These are phyloP conservation scores for Penicillium sp. DNA, from an alignment of 2,329 filamentous ascomycete genomes.

Conservation along the genomic window DNA sequence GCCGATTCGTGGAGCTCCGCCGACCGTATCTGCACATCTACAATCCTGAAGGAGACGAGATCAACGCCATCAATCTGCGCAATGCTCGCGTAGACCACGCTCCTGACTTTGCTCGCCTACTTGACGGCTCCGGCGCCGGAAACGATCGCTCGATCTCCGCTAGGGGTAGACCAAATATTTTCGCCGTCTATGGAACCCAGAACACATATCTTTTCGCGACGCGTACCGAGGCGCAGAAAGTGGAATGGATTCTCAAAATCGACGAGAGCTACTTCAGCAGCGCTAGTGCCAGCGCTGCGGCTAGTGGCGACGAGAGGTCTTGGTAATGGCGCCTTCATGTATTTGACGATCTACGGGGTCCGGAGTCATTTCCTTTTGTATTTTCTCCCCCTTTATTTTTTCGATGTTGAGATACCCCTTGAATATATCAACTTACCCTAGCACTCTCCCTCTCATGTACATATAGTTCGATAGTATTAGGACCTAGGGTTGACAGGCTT, in stretches of 20 bases:
- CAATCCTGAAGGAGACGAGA: slow-evolving; percentile 81
- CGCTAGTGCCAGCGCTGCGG: slow-evolving; percentile 25
- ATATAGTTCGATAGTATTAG: slow-evolving; percentile 32
- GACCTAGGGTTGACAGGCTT: slow-evolving; percentile 25
- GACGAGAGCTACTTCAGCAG: slow-evolving; percentile 71
- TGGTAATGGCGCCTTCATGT: slow-evolving; percentile 14
- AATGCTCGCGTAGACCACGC: slow-evolving; percentile 91
- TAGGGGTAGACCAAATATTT: slow-evolving; percentile 66
- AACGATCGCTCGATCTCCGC: slow-evolving; percentile 35
- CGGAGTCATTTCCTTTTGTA: slow-evolving; percentile 19
- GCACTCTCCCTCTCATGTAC: slow-evolving; percentile 32
- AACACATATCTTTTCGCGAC: slow-evolving; percentile 96
- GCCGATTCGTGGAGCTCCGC: slow-evolving; percentile 87
- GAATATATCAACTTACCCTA: slow-evolving; percentile 34
- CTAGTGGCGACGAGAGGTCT: slow-evolving; percentile 23
- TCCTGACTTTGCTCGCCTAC: slow-evolving; percentile 77
- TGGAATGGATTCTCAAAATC: slow-evolving; percentile 94
- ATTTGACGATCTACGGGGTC: slow-evolving; percentile 22
- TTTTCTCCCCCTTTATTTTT: slow-evolving; percentile 12
- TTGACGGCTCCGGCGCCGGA: slow-evolving; percentile 52
- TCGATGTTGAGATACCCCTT: slow-evolving; percentile 37
- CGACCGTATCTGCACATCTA: slow-evolving; percentile 91
- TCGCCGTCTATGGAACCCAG: slow-evolving; percentile 89
- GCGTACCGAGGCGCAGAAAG: slow-evolving; percentile 83
- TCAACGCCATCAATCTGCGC: slow-evolving; percentile 81